These are phyloP conservation scores for Chlorophyllum brunneum DNA, from an alignment of 768 basidiomycete genomes.

Conservation along the genomic window DNA sequence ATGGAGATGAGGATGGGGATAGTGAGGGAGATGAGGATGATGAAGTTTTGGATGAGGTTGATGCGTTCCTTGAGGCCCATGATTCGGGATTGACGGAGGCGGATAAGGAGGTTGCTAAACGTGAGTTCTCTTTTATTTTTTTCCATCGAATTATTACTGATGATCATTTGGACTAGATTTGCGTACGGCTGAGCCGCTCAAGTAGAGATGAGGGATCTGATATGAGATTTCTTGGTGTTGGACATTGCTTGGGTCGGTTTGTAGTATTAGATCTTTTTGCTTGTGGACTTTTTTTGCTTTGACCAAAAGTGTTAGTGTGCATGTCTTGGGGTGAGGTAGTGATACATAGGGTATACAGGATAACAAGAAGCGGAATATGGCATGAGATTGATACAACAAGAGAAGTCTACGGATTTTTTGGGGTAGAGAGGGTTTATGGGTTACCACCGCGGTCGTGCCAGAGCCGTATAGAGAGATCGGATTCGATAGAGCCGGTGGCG, in stretches of 20 bases:
- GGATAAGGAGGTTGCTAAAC: conserved; percentile 74
- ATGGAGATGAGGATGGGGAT: conserved; percentile 60
- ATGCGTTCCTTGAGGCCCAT: conserved; percentile 69
- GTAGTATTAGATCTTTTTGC: conserved; percentile 5
- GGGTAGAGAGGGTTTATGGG: conserved; percentile 17
- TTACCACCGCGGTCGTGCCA: conserved; percentile 61
- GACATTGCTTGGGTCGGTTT: neutral
- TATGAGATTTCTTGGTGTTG: neutral
- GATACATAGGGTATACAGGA: conserved; percentile 4
- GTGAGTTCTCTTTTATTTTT: conserved; percentile 32
- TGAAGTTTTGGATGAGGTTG: conserved; percentile 85
- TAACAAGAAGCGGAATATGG: conserved; percentile 1
- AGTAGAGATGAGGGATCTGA: conserved; percentile 13
- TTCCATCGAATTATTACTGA: neutral
- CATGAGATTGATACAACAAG: conserved; percentile 14
- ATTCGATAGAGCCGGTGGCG: conserved; percentile 82
- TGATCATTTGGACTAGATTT: conserved; percentile 17
- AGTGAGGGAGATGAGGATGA: conserved; percentile 55
- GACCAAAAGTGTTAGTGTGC: no score
- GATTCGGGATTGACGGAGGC: conserved; percentile 81
- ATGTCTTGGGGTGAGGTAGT: neutral
- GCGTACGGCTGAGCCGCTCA: conserved; percentile 25
- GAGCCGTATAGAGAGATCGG: conserved; percentile 77
- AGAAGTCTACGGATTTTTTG: neutral
- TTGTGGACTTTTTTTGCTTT: neutral